phyloP scores from a whole-genome alignment of 352 stramenopile genomes.

The Blastocystis hominis region DNA sequence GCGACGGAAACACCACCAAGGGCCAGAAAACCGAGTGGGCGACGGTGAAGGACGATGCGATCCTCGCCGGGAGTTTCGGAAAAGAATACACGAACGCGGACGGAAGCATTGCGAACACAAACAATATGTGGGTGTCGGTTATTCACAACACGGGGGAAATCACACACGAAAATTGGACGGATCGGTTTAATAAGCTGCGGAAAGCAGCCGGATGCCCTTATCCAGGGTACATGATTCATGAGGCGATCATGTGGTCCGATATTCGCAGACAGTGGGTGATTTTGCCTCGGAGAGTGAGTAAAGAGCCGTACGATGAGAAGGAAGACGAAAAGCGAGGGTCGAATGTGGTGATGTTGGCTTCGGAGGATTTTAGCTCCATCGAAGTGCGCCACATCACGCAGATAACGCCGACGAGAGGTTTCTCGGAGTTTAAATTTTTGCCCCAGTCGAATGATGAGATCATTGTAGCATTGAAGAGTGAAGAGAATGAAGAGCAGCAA shows the following conservation, averaged over 20 bases:
- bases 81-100: conserved; percentile 83
- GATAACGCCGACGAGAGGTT: conserved; percentile 75
- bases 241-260: conserved; percentile 88
- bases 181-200: conserved; percentile 81
- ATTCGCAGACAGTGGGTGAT: conserved; percentile 91
- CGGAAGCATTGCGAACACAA: conserved; percentile 81
- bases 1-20: conserved; percentile 85
- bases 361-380: conserved; percentile 76
- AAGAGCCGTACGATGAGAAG: conserved; percentile 84
- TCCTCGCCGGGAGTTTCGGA: conserved; percentile 88
- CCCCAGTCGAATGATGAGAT: conserved; percentile 75
- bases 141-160: conserved; percentile 75
- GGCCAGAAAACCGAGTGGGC: conserved; percentile 98
- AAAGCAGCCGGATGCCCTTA: conserved; percentile 75
- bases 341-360: conserved; percentile 78
- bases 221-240: conserved; percentile 89
- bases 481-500: conserved; percentile 76
- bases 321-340: conserved; percentile 81
- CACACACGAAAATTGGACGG: conserved; percentile 81
- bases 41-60: conserved; percentile 89
- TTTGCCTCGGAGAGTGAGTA: conserved; percentile 84
- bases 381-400: conserved; percentile 72
- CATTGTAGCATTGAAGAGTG: conserved; percentile 83
- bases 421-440: conserved; percentile 86
- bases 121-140: conserved; percentile 89